Evolutionary conservation across 2,329 filamentous ascomycete species (phyloP).

Genomic region (Arthrobotrys musiformis): DNA sequence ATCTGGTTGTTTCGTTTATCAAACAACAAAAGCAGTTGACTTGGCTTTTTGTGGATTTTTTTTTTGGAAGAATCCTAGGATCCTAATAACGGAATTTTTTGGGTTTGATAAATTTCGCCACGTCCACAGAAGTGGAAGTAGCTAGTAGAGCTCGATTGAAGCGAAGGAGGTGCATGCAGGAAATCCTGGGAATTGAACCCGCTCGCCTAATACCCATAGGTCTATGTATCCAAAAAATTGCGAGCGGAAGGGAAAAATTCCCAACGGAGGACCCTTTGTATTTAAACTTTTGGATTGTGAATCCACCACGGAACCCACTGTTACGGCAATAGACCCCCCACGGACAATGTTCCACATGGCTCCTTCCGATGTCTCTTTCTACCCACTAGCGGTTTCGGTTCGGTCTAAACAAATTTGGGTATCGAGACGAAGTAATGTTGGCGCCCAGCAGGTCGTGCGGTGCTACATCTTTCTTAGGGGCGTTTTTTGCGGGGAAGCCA

Average conservation of each 20-base stretch:
- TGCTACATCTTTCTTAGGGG: neutral
- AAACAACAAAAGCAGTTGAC: no score
- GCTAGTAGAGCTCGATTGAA: neutral
- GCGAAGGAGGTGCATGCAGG: no score
- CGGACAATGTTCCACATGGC: neutral
- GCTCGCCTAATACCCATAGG: neutral
- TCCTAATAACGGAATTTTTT: neutral
- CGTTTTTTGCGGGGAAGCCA: slow-evolving; percentile 23
- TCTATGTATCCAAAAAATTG: no score
- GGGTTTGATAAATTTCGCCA: neutral
- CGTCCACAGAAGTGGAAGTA: neutral
- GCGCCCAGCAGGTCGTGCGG: neutral
- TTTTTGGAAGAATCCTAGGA: no score
- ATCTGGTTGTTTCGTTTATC: neutral
- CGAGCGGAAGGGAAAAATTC: no score
- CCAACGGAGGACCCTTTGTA: neutral
- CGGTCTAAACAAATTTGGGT: neutral
- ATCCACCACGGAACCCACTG: neutral
- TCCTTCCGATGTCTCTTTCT: neutral
- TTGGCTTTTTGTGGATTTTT: no score
- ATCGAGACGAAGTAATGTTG: neutral
- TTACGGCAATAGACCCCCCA: neutral
- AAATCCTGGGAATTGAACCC: neutral
- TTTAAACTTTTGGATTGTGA: neutral
- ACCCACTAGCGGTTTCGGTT: slow-evolving; percentile 2